Base-by-base conservation (phyloP, 2,329 filamentous ascomycete genomes). In the Westerdykella aurantiaca region DNA sequence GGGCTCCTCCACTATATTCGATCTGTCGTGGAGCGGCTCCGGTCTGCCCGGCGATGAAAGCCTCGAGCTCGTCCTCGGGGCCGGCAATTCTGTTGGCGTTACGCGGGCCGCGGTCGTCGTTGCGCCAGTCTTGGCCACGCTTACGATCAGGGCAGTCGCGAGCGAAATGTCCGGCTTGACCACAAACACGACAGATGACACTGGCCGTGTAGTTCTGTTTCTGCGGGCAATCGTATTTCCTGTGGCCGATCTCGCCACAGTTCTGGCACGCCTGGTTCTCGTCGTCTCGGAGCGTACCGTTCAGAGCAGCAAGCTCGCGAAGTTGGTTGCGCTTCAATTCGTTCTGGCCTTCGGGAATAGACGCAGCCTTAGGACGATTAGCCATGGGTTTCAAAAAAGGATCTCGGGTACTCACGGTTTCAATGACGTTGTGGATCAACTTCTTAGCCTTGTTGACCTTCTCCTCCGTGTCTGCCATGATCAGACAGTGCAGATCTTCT, bases 391-490 rank as follows among this genome's bases (percentile, higher is more conserved):
- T n/a, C 7, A 31, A 9, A 23, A 29, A 23, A 41, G 38, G 34
- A 10, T 21, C 10, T n/a, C 11, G 33, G 18, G n/a, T 37, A 80
- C 85, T 75, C 77, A 94, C 91, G 47, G 93, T 98, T 72, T 98
- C 93, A 65, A 98, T 97, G 63, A 98, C 86, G 56, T 97, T 96
- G 72, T 98, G 91, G 52, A 98, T 95, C 49, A 97, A 73, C 72
- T 95, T 89, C 77, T 97, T 98, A 55, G 93, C 93, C 73, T 97
- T 98, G 76, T 95, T 95, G 67, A 98, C 90, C 75, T 98, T 98
- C 51, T 98, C 93, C 74, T 98, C 94, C 31, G 91, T 97, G 65
- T 98, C 93, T 63, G 93, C 93, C 93, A 98, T 98, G 74, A 98
- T 97, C 67, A 98, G 76, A 72, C 93, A 98, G 73, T 98, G 93